Base-by-base conservation (phyloP, 2,329 filamentous ascomycete genomes). In the Bipolaris zeicola region DNA sequence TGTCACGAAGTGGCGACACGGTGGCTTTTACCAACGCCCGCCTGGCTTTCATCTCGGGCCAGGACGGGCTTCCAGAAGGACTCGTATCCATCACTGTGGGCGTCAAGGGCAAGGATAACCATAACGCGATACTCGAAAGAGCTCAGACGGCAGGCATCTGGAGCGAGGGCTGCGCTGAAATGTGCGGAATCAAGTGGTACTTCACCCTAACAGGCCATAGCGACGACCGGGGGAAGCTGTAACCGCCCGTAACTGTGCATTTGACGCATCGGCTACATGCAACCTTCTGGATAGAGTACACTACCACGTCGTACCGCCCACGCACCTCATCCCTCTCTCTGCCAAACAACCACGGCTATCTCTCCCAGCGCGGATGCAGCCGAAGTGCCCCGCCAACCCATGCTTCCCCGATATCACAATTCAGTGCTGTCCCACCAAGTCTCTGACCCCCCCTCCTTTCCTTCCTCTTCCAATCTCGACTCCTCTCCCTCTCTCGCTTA, bases 131-230 rank as follows among this genome's bases (percentile, higher is more conserved):
- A 22, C 55, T 75, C 22, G 58, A 70, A 22, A 67, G 70, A 45
- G 76, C 73, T 14, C 66, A 61, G 10, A 49, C 66, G 37, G 65
- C 68, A 24, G 76, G 72, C 0, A 55, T 76, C 14, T 71, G 58
- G 43, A 64, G 66, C 3, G 65, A 74, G 39, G 71, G 71, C 4
- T 74, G 65, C 59, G 65, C 77, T 24, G 63, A 74, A 18, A 76
- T 79, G 75, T 70, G 74, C 42, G 76, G 76, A 4, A 55, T 78
- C 11, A 72, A 67, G 48, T 79, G 76, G 76, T 67, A 69, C 55
- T 72, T 79, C 48, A 57, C 69, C 7, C 50, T 69, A 37, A 70
- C 67, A 14, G 67, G 64, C 6, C 45, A 60, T 6, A 57, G 53
- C 5, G 44, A 50, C 10, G 24, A 55, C 6, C 68, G 58, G 57